Percentiles rank a stretch among this genome's conserved stretches.
These are phyloP conservation scores for Garcia nutans DNA, from an alignment of 345 rosid genomes.

Conservation along the genomic window DNA sequence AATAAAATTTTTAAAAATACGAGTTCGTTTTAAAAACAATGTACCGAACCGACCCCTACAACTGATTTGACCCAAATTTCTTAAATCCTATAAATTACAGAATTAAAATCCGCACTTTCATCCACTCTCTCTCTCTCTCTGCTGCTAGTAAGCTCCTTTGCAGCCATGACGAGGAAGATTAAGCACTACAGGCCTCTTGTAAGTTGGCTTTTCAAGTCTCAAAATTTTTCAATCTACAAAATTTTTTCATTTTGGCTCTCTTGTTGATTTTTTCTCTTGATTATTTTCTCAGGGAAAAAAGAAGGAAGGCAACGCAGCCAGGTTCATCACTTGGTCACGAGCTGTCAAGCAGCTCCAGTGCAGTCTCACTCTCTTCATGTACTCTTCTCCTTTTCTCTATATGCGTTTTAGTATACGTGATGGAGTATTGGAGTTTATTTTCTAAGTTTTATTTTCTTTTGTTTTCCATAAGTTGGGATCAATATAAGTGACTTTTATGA, in stretches of 20 bases:
- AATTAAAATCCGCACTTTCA: no score
- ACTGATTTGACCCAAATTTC: no score
- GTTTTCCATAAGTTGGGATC: neutral
- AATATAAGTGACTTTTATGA: neutral
- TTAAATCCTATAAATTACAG: neutral
- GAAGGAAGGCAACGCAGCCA: constrained; percentile 94
- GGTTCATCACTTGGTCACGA: constrained; percentile 83
- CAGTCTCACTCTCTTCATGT: constrained; percentile 69
- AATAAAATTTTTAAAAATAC: no score
- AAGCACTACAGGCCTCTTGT: constrained; percentile 91
- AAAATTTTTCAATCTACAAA: neutral
- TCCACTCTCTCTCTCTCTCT: neutral
- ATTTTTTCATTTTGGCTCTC: neutral
- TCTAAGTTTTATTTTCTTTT: neutral
- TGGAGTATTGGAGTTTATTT: neutral
- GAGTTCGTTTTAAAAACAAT: no score
- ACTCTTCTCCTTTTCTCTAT: neutral
- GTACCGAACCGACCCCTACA: no score
- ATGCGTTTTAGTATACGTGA: neutral
- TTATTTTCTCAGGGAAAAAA: constrained; percentile 71
- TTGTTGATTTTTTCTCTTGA: neutral
- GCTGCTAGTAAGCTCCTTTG: neutral
- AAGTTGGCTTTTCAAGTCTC: constrained; percentile 23
- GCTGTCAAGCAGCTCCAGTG: constrained; percentile 84
- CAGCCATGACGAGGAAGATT: constrained; percentile 22